These are phyloP conservation scores for Beauveria pseudobassiana DNA, from an alignment of 2,329 filamentous ascomycete species.

Conservation along the genomic window DNA sequence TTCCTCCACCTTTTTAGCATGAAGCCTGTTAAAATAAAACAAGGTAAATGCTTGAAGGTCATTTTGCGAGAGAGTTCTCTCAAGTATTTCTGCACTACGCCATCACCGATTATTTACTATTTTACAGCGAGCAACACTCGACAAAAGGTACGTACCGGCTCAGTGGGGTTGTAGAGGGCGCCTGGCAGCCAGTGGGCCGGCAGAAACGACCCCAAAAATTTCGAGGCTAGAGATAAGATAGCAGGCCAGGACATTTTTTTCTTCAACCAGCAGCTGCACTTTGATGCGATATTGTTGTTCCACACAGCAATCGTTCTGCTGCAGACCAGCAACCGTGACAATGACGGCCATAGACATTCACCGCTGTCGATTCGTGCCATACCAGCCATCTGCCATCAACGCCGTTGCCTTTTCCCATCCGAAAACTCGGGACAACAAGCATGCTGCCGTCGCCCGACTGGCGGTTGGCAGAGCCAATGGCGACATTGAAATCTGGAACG, in stretches of 20 bases:
- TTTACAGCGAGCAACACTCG: not conserved
- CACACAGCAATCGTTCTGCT: not conserved
- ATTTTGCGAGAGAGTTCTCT: not conserved
- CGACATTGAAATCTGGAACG: conserved; percentile 97
- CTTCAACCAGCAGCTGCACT: conserved; percentile 11
- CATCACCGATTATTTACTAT: not conserved
- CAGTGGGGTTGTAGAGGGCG: conserved; percentile 3
- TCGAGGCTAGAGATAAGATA: conserved; percentile 16
- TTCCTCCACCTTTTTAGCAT: too few species aligned
- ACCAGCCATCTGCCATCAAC: conserved; percentile 86
- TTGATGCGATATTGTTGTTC: not conserved
- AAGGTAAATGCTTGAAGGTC: not conserved
- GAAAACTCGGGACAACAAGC: conserved; percentile 36
- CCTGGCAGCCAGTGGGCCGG: not conserved
- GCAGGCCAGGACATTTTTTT: conserved; percentile 19
- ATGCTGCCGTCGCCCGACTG: conserved; percentile 57
- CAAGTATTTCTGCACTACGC: not conserved
- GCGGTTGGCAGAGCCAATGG: conserved; percentile 90
- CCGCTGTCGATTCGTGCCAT: conserved; percentile 91
- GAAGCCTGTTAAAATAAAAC: too few species aligned
- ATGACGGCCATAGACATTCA: conserved; percentile 75
- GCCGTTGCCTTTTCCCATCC: conserved; percentile 88
- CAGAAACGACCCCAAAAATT: conserved; percentile 20
- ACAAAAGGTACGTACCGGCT: not conserved
- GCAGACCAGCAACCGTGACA: conserved; percentile 10